A percentile compares a stretch with the other conserved stretches of the same genome.
phyloP scores from a whole-genome alignment of 441 rosid genomes.

The Bruguiera hainesii region DNA sequence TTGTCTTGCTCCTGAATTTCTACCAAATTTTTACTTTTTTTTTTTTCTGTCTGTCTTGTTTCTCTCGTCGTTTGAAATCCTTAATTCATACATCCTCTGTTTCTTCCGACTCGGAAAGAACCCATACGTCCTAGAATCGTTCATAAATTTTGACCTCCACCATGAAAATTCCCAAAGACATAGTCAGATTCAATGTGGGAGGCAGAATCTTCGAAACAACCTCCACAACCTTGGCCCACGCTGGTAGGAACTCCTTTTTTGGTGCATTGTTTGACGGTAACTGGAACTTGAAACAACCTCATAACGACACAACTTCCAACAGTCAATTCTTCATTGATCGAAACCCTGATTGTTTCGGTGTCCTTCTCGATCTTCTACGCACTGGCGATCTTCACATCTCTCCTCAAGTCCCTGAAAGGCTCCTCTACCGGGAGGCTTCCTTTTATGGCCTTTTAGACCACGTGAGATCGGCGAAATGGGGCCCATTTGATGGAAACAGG shows the following conservation, averaged over 20 bases:
- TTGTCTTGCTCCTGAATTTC: slow-evolving; percentile 1
- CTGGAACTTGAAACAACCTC: slow-evolving; percentile 45
- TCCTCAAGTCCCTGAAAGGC: slow-evolving; percentile 54
- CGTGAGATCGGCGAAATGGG: slow-evolving; percentile 80
- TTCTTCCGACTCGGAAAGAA: background rate
- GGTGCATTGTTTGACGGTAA: slow-evolving; percentile 76
- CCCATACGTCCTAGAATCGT: background rate
- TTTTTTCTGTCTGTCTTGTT: background rate
- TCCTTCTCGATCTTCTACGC: slow-evolving; percentile 95
- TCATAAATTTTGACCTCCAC: background rate
- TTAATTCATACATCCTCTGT: slow-evolving; percentile 4
- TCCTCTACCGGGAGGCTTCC: slow-evolving; percentile 67
- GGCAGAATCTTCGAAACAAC: slow-evolving; percentile 87
- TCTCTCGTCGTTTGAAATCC: background rate
- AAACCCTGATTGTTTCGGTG: slow-evolving; percentile 79
- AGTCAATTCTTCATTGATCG: slow-evolving; percentile 64
- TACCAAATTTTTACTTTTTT: background rate
- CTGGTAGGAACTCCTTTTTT: slow-evolving; percentile 83
- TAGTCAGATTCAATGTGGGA: slow-evolving; percentile 80
- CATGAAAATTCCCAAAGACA: slow-evolving; percentile 70
- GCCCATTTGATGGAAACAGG: slow-evolving; percentile 77
- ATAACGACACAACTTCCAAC: slow-evolving; percentile 20
- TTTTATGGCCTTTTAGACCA: slow-evolving; percentile 83
- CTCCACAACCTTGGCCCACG: slow-evolving; percentile 81
- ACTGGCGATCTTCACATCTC: slow-evolving; percentile 81